A percentile compares a stretch with the other conserved stretches of the same genome.
These are phyloP conservation scores for Zymoseptoria crescenta DNA, from an alignment of 2,329 filamentous ascomycete genomes.

Conservation along the genomic window DNA sequence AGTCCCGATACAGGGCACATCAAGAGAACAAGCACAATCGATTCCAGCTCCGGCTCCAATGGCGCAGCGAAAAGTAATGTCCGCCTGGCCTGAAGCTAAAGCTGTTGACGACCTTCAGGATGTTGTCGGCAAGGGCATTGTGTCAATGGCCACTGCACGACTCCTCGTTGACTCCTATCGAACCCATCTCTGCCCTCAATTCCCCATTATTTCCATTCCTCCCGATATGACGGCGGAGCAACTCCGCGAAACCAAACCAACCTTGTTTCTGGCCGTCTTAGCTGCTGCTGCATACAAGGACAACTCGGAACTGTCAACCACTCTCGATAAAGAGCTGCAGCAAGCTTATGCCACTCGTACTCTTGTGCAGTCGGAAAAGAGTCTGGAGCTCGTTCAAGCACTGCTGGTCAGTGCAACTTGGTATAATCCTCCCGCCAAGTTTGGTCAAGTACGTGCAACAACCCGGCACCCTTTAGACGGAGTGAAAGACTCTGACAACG, in stretches of 20 bases:
- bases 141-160: constrained; percentile 49
- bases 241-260: constrained; percentile 52
- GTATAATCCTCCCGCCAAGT: constrained; percentile 43
- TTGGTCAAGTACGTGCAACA: constrained; percentile 19
- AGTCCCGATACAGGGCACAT: constrained; percentile 1
- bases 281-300: constrained; percentile 54
- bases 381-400: constrained; percentile 45
- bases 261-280: constrained; percentile 64
- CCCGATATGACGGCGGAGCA: constrained; percentile 47
- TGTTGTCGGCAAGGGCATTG: constrained; percentile 51
- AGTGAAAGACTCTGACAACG: neutral
- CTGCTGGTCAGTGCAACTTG: constrained; percentile 43
- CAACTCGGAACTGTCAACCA: constrained; percentile 37
- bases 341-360: constrained; percentile 42
- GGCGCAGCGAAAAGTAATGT: neutral
- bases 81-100: constrained; percentile 8
- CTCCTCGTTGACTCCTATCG: constrained; percentile 53
- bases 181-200: constrained; percentile 51
- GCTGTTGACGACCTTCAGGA: constrained; percentile 22
- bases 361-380: constrained; percentile 44
- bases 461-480: neutral
- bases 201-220: constrained; percentile 56
- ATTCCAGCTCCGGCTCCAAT: neutral
- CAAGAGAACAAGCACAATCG: neutral
- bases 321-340: constrained; percentile 43